phyloP scores from a whole-genome alignment of 257 asterid genomes.

The Capsicum pubescens region DNA sequence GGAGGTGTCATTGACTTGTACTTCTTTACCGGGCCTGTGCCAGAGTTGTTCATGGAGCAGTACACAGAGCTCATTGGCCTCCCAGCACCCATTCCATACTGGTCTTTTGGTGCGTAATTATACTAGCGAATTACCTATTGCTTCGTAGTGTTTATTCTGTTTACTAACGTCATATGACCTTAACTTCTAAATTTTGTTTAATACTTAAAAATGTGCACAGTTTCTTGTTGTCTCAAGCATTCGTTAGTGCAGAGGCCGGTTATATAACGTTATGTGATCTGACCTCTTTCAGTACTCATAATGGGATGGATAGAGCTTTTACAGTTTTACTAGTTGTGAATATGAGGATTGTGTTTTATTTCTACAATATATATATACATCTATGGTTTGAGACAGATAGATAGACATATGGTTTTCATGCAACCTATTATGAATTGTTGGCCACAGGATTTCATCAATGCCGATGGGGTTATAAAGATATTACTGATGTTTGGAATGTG shows the following conservation, averaged over 20 bases:
- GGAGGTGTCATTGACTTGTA: too few relatives aligned
- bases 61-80: constrained; percentile 42
- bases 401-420: not conserved
- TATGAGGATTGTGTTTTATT: not conserved
- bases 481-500: constrained; percentile 65
- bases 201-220: not conserved
- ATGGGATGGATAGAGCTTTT: not conserved
- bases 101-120: constrained; percentile 43
- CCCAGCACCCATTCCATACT: constrained; percentile 44
- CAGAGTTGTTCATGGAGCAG: constrained; percentile 40
- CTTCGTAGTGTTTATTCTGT: not conserved
- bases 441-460: constrained; percentile 87
- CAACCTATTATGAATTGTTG: not conserved
- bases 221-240: not conserved
- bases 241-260: not conserved
- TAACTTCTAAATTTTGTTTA: not conserved
- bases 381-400: not conserved
- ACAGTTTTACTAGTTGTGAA: not conserved
- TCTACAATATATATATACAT: not conserved
- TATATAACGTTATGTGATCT: not conserved
- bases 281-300: not conserved
- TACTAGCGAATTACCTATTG: not conserved
- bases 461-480: constrained; percentile 69
- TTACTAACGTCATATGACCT: not conserved
- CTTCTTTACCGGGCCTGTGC: constrained; percentile 38